Conservation (phyloP, 352 stramenopile species). For the Pythium myriotylum region DNA sequence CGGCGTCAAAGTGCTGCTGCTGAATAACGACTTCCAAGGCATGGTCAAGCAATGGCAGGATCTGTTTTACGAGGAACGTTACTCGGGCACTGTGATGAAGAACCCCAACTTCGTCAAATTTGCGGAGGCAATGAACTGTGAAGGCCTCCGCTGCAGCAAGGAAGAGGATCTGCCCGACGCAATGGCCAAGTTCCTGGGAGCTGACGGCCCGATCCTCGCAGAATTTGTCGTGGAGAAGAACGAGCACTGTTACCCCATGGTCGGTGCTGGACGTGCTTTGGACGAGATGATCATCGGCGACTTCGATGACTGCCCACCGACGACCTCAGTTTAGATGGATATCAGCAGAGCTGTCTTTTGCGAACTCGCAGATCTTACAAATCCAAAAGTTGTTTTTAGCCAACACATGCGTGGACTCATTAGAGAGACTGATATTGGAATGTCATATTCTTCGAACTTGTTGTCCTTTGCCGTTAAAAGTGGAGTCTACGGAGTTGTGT, state of each 20-base stretch:
- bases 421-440: too few species aligned
- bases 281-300: constrained; percentile 97
- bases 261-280: constrained; percentile 87
- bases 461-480: too few species aligned
- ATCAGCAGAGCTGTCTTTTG: background rate
- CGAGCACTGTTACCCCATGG: constrained; percentile 95
- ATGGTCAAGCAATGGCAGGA: constrained; percentile 99
- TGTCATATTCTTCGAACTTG: too few species aligned
- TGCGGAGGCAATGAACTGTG: constrained; percentile 93
- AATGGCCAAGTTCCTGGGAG: constrained; percentile 93
- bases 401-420: too few species aligned
- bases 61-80: constrained; percentile 96
- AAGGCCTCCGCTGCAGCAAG: constrained; percentile 88
- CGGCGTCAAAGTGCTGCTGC: constrained; percentile 94
- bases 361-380: background rate
- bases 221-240: constrained; percentile 95
- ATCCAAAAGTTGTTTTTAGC: too few species aligned
- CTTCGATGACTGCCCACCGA: constrained; percentile 92
- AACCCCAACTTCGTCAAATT: constrained; percentile 95
- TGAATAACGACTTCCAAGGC: constrained; percentile 97
- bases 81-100: constrained; percentile 89
- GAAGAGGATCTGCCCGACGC: constrained; percentile 89
- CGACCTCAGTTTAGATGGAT: constrained; percentile 86
- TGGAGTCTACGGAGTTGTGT: too few species aligned
- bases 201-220: constrained; percentile 92